Evolutionary conservation across 805 yeast genomes (phyloP), one percentile per base, ranked within the genome.

Genomic region (Geotrichum ghanense): DNA sequence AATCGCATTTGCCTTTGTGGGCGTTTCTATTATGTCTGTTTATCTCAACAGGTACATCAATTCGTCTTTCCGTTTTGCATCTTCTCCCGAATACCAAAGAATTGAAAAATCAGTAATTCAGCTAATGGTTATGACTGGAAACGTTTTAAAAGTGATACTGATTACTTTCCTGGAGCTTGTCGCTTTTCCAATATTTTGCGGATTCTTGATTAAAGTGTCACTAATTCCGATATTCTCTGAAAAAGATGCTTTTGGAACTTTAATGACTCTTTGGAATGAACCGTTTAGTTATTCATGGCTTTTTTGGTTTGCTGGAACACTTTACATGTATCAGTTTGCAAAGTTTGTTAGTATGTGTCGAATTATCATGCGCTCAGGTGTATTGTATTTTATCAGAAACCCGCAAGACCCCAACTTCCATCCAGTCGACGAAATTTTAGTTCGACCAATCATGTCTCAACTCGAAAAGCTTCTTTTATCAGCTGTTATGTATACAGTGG

Each of bases 371-470:
- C 74, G 99, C 47, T 81, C 83, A 0, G 99, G 98, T 10, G 95
- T 86, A 6, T 69, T 92, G 42, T 92, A 79, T 62, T 92, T 92
- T 66, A 83, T 92, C 50, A 75, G 95, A 55, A 87, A 95, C 20
- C 95, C 96, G 3, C 96, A 88, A 55, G 97, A 92, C 60, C 95
- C 95, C 35, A 83, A 85, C 55, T 80, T 87, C 42, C 78, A 90
- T 53, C 75, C 92, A 10, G 73, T 90, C 39, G 90, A 87, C 53
- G 95, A 89, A 59, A 92, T 95, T 1, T 64, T 92, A 45, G 81
- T 83, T 48, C 78, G 83, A 53, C 84, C 95, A 0, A 73, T 90
- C 56, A 52, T 64, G 6, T 67, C 81, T 42, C 97, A 92, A 60
- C 51, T 89, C 20, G 77, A 82, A 23, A 72, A 95, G 51, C 79